Evolutionary conservation across 768 basidiomycete species (phyloP).

Genomic region (Guyanaporus albipodus): DNA sequence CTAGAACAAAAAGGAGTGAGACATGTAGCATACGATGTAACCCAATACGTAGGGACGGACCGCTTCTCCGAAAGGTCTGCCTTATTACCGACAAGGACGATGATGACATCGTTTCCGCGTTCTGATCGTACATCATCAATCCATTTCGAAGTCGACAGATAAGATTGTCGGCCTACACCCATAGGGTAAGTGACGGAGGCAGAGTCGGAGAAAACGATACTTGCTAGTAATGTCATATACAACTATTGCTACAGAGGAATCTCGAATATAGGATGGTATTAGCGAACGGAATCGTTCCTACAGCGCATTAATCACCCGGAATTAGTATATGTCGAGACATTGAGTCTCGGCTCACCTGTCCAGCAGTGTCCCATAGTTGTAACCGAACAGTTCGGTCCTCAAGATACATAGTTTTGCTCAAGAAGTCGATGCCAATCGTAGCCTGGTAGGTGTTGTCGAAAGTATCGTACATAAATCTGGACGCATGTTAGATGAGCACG

Average conservation of each 20-base stretch:
- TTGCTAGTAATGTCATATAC: constrained; percentile 98
- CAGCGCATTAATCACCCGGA: not conserved
- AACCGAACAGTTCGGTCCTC: constrained; percentile 97
- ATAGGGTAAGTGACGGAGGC: constrained; percentile 2
- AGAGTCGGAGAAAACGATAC: constrained; percentile 28
- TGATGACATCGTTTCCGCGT: constrained; percentile 95
- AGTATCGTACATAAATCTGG: constrained; percentile 97
- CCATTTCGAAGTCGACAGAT: constrained; percentile 98
- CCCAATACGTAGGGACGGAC: constrained; percentile 42
- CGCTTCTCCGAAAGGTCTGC: constrained; percentile 98
- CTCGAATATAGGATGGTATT: constrained; percentile 98
- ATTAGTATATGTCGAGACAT: constrained; percentile 2
- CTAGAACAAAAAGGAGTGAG: constrained; percentile 40
- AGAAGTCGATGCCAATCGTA: constrained; percentile 97
- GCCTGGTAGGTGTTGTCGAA: constrained; percentile 99
- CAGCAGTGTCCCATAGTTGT: constrained; percentile 98
- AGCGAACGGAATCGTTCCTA: constrained; percentile 96
- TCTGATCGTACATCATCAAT: constrained; percentile 99
- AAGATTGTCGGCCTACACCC: constrained; percentile 85
- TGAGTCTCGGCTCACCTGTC: constrained; percentile 54
- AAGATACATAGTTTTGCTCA: constrained; percentile 99
- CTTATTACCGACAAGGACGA: constrained; percentile 98
- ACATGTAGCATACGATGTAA: not conserved
- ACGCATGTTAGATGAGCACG: constrained; percentile 1
- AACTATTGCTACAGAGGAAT: constrained; percentile 97